Conservation (phyloP, 148 eudicot genomes). For the Cornus controversa region DNA sequence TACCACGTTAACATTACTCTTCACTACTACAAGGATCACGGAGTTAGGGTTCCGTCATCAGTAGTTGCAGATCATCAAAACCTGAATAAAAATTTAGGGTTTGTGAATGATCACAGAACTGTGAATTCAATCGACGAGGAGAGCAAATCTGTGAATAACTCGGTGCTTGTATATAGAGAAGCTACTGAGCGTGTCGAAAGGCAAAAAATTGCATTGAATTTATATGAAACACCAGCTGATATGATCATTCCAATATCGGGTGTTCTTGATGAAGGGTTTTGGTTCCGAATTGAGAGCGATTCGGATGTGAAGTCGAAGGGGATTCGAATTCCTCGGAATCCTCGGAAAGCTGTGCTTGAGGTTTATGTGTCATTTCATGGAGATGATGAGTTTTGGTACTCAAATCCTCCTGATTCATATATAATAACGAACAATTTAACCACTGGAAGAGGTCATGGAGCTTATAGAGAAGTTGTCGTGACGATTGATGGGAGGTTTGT, state of each 20-base stretch:
- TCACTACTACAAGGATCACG: conserved; percentile 32
- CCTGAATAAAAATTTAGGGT: conserved; percentile 30
- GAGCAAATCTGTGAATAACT: background rate
- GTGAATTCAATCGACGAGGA: no score
- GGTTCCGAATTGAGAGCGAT: conserved; percentile 68
- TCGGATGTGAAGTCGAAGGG: conserved; percentile 26
- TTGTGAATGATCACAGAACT: no score
- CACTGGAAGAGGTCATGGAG: conserved; percentile 60
- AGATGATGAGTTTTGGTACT: conserved; percentile 93
- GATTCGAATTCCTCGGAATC: conserved; percentile 50
- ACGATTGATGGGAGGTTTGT: conserved; percentile 60
- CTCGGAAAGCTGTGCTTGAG: conserved; percentile 63
- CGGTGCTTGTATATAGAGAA: background rate
- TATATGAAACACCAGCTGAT: conserved; percentile 67
- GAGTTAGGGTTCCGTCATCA: conserved; percentile 13
- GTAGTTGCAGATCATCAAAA: background rate
- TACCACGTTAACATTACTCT: conserved; percentile 53
- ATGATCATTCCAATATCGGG: conserved; percentile 64
- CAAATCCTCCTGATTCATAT: conserved; percentile 74
- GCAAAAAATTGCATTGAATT: conserved; percentile 9
- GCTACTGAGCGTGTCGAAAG: no score
- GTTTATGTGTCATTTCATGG: conserved; percentile 81
- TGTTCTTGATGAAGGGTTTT: conserved; percentile 45
- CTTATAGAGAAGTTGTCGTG: conserved; percentile 60
- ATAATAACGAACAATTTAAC: conserved; percentile 45